Conservation (phyloP, 495 filamentous ascomycete species). For the Chaetomium fimeti region DNA sequence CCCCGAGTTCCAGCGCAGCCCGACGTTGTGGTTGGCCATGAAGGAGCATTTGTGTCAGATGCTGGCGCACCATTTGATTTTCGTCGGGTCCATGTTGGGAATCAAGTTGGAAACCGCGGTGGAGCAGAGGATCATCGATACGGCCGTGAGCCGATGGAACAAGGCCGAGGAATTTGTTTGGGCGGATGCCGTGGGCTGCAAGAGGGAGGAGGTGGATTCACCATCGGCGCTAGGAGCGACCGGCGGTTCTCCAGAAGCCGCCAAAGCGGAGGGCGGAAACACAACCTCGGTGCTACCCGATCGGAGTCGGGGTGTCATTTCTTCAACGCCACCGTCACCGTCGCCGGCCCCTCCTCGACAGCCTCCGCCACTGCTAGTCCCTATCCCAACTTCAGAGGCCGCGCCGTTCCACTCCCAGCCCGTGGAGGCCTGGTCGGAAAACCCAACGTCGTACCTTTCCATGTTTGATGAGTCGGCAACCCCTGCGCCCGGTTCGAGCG, state of each 20-base stretch:
- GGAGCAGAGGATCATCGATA: conserved; percentile 37
- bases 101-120: conserved; percentile 34
- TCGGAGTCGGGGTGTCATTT: background rate
- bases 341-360: background rate
- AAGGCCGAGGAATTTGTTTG: conserved; percentile 32
- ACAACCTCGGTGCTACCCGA: too few species aligned
- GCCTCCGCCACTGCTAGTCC: conserved; percentile 6
- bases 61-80: conserved; percentile 39
- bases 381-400: conserved; percentile 22
- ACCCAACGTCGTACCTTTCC: conserved; percentile 34
- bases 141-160: conserved; percentile 34
- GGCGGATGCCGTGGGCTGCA: conserved; percentile 20
- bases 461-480: conserved; percentile 31
- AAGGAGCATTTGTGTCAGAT: conserved; percentile 40
- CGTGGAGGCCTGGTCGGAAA: conserved; percentile 26
- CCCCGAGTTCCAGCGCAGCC: conserved; percentile 31
- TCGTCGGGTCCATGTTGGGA: conserved; percentile 34
- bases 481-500: background rate
- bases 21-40: conserved; percentile 38
- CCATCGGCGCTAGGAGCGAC: background rate
- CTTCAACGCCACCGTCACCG: background rate
- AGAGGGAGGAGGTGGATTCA: background rate
- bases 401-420: conserved; percentile 5
- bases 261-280: conserved; percentile 13
- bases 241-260: too few species aligned